Base-by-base conservation (phyloP, 2,329 filamentous ascomycete genomes). In the Aspergillus brunneoviolaceus region DNA sequence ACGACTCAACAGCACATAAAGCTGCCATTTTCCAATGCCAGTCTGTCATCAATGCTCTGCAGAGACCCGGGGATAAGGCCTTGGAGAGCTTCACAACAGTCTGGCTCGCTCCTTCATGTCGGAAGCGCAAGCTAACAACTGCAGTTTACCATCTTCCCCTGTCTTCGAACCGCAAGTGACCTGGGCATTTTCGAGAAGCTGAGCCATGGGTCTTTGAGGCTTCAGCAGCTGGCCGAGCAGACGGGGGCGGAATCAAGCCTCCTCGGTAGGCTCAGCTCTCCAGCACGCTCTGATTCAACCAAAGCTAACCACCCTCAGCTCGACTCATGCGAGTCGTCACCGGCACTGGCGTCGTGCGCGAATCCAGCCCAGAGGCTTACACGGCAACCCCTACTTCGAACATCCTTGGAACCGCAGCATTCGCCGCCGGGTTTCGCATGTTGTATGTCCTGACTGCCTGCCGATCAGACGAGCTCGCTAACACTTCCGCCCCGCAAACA, bases 391-490 rank as follows among this genome's bases (percentile, higher is more conserved):
- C 47, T 27, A 39, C 48, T 52, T 60, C 45, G 35, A 27, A 39
- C 19, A 49, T 27, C 52, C 59, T 58, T 61, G 61, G 16, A 51
- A 62, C 42, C 60, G 57, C 42, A n/a, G 52, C 57, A 3, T 45
- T 27, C 14, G 57, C 47, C 19, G 57, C 57, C 31, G 57, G 57
- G 5, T 31, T 55, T 14, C 51, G 57, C 4, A n/a, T 45, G 14
- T 25, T 39, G 57, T 59, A 51, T n/a, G 39, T 45, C 39, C 14
- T 45, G 5, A 11, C 25, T 21, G 6, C 39, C 25, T 19, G 19
- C 21, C 35, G 6, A 23, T 10, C 7, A 14, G n/a, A 45, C 25
- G 23, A 55, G 10, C 5, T 19, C 27, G 5, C 29, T 25, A 31
- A 55, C 9, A 3, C 47, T 25, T 47, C 19, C 54, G 33, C 33